Evolutionary conservation across 495 filamentous ascomycete genomes (phyloP), one percentile per base, ranked within the genome.

Genomic region (Penicillium macrosclerotiorum): DNA sequence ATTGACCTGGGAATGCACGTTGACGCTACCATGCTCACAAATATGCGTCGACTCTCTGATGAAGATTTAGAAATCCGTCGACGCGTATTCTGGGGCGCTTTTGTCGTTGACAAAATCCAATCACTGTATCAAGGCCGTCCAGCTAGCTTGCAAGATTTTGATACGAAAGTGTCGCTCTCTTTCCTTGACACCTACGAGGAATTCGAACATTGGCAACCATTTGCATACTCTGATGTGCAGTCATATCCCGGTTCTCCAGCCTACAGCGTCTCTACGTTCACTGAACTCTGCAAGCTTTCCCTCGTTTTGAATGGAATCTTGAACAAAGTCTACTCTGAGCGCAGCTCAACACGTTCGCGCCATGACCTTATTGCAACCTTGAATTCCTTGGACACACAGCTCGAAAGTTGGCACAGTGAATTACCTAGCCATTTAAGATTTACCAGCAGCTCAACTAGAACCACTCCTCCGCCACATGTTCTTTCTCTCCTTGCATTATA

Each of bases 71-170:
- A 71, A 35, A 67, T 71, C 12, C 64, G 69, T 9, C 60, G 63
- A 23, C 67, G 67, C 8, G 60, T 73, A 0, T 71, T 67, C 37
- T 73, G 69, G 69, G 68, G 64, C 1, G 68, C 68, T 0, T 69
- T 69, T 45, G 57, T 72, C 1, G 45, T 51, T 5, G 69, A 73
- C 25, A 71, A 69, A 30, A 42, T 68, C 0, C 69, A 73, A 42
- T 52, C 47, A 7, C 47, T 73, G 2, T 69, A 71, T 18, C 60
- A 64, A 17, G 67, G 65, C 0, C 59, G 66, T 0, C 68, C 64
- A 5, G 48, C 42, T 8, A 49, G 48, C 16, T 31, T 70, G 4
- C 55, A 56, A n/a, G 36, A 56, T 3, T 42, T 44, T 20, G 65
- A 70, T 16, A 49, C 58, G 2, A 50, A 57, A 9, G 61, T 68